These are phyloP conservation scores for Huntiella omanensis DNA, from an alignment of 2,329 filamentous ascomycete genomes.

Conservation along the genomic window DNA sequence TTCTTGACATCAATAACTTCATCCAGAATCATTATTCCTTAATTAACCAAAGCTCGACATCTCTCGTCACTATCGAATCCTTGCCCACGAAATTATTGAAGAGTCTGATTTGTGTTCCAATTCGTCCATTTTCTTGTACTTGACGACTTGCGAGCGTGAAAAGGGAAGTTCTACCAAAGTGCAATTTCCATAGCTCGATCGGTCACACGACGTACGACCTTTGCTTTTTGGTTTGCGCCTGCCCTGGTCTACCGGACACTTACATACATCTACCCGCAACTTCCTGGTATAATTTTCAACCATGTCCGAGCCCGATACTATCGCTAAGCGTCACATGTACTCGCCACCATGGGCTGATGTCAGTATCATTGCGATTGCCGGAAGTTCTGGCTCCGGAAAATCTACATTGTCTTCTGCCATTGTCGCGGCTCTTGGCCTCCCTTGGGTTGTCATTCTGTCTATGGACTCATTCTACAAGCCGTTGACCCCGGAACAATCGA, in stretches of 20 bases:
- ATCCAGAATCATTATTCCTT: too few species aligned
- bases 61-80: too few species aligned
- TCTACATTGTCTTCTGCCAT: constrained; percentile 87
- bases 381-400: constrained; percentile 86
- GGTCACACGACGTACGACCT: too few species aligned
- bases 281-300: background rate
- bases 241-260: background rate
- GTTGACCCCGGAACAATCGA: constrained; percentile 59
- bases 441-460: constrained; percentile 94
- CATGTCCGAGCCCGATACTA: background rate
- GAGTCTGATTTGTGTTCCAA: too few species aligned
- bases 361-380: constrained; percentile 90
- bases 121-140: too few species aligned
- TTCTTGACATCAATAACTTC: too few species aligned
- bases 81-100: too few species aligned
- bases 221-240: too few species aligned
- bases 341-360: constrained; percentile 90
- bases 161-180: too few species aligned
- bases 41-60: too few species aligned
- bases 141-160: too few species aligned
- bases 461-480: constrained; percentile 99
- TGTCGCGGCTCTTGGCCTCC: constrained; percentile 71
- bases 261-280: background rate
- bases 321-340: constrained; percentile 29
- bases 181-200: too few species aligned